phyloP scores from a whole-genome alignment of 768 basidiomycete genomes.

The Russula dissimulans region DNA sequence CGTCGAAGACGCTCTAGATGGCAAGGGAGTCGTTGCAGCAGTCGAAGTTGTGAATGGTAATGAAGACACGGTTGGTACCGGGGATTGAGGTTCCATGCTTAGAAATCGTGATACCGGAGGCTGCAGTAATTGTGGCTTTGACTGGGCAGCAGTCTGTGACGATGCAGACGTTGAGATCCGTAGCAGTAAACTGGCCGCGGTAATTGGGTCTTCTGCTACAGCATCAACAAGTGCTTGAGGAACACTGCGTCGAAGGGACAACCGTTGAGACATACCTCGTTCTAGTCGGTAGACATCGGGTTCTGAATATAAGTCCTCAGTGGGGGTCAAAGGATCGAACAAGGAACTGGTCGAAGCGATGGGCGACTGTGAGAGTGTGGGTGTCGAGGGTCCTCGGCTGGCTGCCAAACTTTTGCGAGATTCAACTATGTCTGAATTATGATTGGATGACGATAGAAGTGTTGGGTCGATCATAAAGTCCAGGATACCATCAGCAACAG shows the following conservation, averaged over 20 bases:
- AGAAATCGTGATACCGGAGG: not conserved
- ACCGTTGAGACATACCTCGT: constrained; percentile 16
- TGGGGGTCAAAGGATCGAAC: constrained; percentile 27
- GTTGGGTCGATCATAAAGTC: constrained; percentile 20
- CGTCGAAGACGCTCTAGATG: constrained; percentile 6
- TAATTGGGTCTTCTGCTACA: constrained; percentile 20
- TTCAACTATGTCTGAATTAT: not conserved
- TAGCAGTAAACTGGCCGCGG: constrained; percentile 17
- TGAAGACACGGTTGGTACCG: not conserved
- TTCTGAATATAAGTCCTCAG: constrained; percentile 29
- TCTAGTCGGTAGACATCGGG: constrained; percentile 26
- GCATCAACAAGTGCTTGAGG: constrained; percentile 5
- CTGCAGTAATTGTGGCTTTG: not conserved
- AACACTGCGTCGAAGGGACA: not conserved
- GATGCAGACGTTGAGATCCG: constrained; percentile 3
- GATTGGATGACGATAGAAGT: constrained; percentile 9
- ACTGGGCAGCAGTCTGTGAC: constrained; percentile 6
- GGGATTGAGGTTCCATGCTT: not conserved
- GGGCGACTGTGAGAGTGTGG: constrained; percentile 19
- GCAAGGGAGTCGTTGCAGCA: not conserved
- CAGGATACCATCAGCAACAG: not conserved
- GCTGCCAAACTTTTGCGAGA: constrained; percentile 17
- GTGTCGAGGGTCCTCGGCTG: constrained; percentile 5
- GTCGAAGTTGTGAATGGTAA: not conserved
- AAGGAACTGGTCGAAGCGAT: constrained; percentile 18